Evolutionary conservation across 1,139 yeast species (phyloP).

Genomic region (Pichia sp.): DNA sequence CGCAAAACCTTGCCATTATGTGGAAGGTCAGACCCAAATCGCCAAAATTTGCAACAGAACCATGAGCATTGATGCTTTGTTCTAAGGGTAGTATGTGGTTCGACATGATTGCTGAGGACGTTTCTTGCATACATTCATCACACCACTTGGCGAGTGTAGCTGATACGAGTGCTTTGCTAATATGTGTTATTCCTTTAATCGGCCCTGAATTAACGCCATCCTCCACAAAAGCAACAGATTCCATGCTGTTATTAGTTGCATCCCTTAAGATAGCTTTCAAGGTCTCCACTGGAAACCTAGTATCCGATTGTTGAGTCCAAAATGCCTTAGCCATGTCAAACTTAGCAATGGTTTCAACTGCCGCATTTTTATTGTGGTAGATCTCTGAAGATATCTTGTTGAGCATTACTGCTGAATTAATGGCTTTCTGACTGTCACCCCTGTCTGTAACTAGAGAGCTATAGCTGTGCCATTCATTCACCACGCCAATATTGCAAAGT

Average conservation of each 20-base stretch:
- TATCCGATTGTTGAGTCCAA: constrained; percentile 49
- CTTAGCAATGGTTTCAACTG: constrained; percentile 30
- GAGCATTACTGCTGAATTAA: constrained; percentile 43
- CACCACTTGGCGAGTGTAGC: constrained; percentile 56
- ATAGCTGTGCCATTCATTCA: constrained; percentile 37
- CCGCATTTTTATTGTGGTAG: constrained; percentile 12
- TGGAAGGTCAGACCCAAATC: constrained; percentile 35
- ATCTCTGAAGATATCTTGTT: constrained; percentile 30
- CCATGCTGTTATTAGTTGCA: too few species aligned
- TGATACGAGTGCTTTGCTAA: constrained; percentile 7
- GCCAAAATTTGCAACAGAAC: constrained; percentile 10
- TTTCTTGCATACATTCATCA: constrained; percentile 60
- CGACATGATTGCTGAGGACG: constrained; percentile 50
- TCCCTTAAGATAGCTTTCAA: constrained; percentile 31
- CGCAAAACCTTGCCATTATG: constrained; percentile 70
- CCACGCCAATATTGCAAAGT: constrained; percentile 25
- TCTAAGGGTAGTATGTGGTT: constrained; percentile 43
- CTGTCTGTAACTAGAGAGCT: constrained; percentile 33
- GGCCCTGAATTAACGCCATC: neutral
- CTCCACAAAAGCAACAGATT: neutral
- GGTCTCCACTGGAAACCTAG: constrained; percentile 46
- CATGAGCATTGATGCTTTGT: constrained; percentile 1
- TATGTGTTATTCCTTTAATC: neutral
- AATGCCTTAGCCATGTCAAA: constrained; percentile 49
- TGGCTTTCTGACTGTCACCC: constrained; percentile 38